Evolutionary conservation across 2,329 filamentous ascomycete species (phyloP).

Genomic region (Talaromyces piceae): DNA sequence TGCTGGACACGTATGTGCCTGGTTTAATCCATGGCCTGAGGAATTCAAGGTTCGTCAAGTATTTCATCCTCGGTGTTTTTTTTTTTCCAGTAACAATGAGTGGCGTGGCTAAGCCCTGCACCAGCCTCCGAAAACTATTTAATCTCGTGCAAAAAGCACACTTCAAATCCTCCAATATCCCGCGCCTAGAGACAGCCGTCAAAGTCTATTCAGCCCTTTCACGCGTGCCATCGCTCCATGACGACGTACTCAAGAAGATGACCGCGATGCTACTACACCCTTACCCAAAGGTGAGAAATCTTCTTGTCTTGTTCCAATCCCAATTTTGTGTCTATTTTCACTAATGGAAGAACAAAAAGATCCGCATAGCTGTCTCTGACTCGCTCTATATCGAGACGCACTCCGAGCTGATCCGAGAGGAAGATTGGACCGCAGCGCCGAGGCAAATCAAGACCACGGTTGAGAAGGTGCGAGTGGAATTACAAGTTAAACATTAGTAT

Average conservation of each 20-base stretch:
- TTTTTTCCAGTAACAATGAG: neutral
- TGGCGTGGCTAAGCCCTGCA: neutral
- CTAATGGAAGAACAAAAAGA: slow-evolving; percentile 17
- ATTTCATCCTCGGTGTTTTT: too few relatives aligned
- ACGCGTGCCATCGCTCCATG: slow-evolving; percentile 41
- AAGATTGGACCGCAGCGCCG: slow-evolving; percentile 25
- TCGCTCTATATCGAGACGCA: slow-evolving; percentile 29
- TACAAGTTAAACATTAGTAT: slow-evolving; percentile 1
- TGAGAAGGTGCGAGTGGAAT: slow-evolving; percentile 6
- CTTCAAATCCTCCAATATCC: slow-evolving; percentile 74
- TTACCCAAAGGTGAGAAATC: slow-evolving; percentile 60
- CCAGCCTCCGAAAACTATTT: slow-evolving; percentile 55
- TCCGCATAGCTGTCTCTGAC: slow-evolving; percentile 30
- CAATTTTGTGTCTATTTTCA: neutral
- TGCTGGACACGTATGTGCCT: slow-evolving; percentile 56
- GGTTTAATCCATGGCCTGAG: slow-evolving; percentile 39
- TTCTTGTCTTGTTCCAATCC: slow-evolving; percentile 32
- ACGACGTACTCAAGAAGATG: slow-evolving; percentile 60
- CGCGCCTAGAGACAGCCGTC: slow-evolving; percentile 72
- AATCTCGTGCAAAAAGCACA: slow-evolving; percentile 67
- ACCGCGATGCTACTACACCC: slow-evolving; percentile 69
- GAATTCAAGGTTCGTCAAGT: slow-evolving; percentile 24
- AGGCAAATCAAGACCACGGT: slow-evolving; percentile 10
- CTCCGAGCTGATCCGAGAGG: slow-evolving; percentile 22
- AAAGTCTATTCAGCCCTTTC: slow-evolving; percentile 70